Evolutionary conservation across 2,329 filamentous ascomycete genomes (phyloP).

Genomic region (Aspergillus aculeatus): DNA sequence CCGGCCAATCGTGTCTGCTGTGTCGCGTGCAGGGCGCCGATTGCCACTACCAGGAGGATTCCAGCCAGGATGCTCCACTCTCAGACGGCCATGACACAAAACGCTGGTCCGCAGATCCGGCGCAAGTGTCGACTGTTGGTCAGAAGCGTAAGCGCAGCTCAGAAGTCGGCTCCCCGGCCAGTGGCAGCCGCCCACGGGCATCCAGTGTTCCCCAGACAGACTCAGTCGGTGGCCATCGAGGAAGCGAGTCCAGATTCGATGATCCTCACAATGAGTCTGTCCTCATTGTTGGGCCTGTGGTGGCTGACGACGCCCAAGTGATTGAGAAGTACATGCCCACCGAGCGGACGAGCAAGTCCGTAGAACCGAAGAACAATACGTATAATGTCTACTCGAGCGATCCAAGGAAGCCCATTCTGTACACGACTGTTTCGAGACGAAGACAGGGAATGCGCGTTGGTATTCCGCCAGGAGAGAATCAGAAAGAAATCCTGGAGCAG

Average conservation of each 20-base stretch:
- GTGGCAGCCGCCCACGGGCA: slow-evolving; percentile 18
- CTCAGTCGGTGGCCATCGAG: slow-evolving; percentile 27
- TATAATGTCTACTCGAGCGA: slow-evolving; percentile 54
- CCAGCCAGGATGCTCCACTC: slow-evolving; percentile 25
- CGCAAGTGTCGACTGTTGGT: slow-evolving; percentile 25
- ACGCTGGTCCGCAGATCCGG: slow-evolving; percentile 28
- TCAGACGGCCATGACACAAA: slow-evolving; percentile 28
- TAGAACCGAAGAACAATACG: slow-evolving; percentile 43
- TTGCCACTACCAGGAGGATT: slow-evolving; percentile 54
- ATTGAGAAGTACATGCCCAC: slow-evolving; percentile 58
- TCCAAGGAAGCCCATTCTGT: slow-evolving; percentile 47
- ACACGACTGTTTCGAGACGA: slow-evolving; percentile 51
- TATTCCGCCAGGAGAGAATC: slow-evolving; percentile 47
- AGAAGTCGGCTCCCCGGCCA: slow-evolving; percentile 26
- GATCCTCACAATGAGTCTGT: slow-evolving; percentile 45
- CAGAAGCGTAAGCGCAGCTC: slow-evolving; percentile 40
- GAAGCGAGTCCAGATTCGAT: slow-evolving; percentile 31
- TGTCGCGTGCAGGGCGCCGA: slow-evolving; percentile 59
- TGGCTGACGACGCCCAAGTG: slow-evolving; percentile 60
- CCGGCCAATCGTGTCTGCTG: slow-evolving; percentile 55
- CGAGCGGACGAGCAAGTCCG: slow-evolving; percentile 38
- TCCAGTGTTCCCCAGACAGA: slow-evolving; percentile 26
- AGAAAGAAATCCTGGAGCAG: slow-evolving; percentile 57
- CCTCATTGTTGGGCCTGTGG: slow-evolving; percentile 60
- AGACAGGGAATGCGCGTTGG: slow-evolving; percentile 49